Conservation (phyloP, 768 basidiomycete genomes). For the Omphalotus guepiniiformis region DNA sequence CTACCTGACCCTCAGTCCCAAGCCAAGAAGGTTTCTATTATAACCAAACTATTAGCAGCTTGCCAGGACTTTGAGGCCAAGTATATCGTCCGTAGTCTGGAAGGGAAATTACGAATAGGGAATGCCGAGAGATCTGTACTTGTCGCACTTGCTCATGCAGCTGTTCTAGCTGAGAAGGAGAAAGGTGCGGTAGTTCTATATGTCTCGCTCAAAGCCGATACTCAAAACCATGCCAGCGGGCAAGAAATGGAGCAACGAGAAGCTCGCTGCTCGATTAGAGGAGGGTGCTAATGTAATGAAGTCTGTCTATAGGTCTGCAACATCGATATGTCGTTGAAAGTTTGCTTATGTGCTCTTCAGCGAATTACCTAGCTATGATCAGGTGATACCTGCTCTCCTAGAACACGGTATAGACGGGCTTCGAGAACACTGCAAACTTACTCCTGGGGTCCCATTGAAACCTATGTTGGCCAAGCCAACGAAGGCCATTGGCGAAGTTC, state of each 20-base stretch:
- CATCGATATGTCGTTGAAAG: background rate
- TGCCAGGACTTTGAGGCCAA: slow-evolving; percentile 93
- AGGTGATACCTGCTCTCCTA: slow-evolving; percentile 87
- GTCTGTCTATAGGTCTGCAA: slow-evolving; percentile 80
- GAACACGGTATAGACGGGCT: slow-evolving; percentile 71
- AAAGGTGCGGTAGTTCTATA: slow-evolving; percentile 28
- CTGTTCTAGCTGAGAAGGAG: slow-evolving; percentile 77
- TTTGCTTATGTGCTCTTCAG: slow-evolving; percentile 34
- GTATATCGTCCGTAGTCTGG: slow-evolving; percentile 91
- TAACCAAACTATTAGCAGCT: slow-evolving; percentile 89
- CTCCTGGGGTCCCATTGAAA: slow-evolving; percentile 94
- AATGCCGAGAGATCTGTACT: slow-evolving; percentile 96
- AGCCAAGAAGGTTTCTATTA: slow-evolving; percentile 90
- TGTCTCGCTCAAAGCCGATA: background rate
- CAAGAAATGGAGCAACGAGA: slow-evolving; percentile 74
- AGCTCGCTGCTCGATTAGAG: slow-evolving; percentile 68
- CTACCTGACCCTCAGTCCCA: slow-evolving; percentile 59
- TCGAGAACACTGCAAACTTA: slow-evolving; percentile 77
- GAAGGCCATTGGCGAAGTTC: slow-evolving; percentile 95
- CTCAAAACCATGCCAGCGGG: slow-evolving; percentile 37
- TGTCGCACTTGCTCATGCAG: slow-evolving; percentile 90
- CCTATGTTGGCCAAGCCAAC: slow-evolving; percentile 99
- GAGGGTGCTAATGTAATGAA: slow-evolving; percentile 77
- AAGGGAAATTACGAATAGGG: slow-evolving; percentile 96
- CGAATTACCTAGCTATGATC: slow-evolving; percentile 90